A percentile compares a stretch with the other conserved stretches of the same genome.
These are phyloP conservation scores for Globisporangium alternatum DNA, from an alignment of 352 stramenopile genomes.

Conservation along the genomic window DNA sequence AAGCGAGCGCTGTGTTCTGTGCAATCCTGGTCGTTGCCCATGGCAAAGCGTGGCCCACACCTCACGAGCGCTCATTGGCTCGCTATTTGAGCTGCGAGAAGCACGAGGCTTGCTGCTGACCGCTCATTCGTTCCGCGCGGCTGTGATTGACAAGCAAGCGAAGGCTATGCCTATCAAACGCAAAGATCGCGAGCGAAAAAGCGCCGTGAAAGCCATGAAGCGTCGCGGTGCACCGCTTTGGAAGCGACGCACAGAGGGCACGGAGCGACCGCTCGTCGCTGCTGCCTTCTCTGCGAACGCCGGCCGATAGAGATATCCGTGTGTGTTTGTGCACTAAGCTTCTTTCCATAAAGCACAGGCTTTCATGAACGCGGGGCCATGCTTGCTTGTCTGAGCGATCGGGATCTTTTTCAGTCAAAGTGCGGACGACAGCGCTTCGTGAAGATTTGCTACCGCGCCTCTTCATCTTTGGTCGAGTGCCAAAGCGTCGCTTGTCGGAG, in stretches of 20 bases:
- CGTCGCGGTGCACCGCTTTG: not conserved
- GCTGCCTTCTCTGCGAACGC: not conserved
- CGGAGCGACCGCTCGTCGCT: not conserved
- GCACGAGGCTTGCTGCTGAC: not conserved
- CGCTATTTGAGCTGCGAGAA: not conserved
- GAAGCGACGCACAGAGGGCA: not conserved
- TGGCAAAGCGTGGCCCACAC: not conserved
- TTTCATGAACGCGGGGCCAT: no score
- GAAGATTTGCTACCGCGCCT: no score
- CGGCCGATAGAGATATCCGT: not conserved
- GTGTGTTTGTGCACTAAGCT: no score
- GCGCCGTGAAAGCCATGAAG: not conserved
- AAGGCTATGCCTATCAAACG: slow-evolving; percentile 2
- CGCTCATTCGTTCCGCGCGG: not conserved
- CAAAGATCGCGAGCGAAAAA: slow-evolving; percentile 5
- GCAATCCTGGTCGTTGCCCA: not conserved
- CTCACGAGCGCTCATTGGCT: not conserved
- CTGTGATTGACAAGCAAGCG: not conserved
- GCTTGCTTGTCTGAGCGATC: no score
- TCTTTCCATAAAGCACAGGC: no score
- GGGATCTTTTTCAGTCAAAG: no score
- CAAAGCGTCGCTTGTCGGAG: no score
- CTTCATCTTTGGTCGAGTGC: no score
- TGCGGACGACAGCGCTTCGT: no score
- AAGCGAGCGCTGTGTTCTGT: not conserved